Conservation (phyloP, 176 grass and related monocot genomes). For the Oryza brachyantha region DNA sequence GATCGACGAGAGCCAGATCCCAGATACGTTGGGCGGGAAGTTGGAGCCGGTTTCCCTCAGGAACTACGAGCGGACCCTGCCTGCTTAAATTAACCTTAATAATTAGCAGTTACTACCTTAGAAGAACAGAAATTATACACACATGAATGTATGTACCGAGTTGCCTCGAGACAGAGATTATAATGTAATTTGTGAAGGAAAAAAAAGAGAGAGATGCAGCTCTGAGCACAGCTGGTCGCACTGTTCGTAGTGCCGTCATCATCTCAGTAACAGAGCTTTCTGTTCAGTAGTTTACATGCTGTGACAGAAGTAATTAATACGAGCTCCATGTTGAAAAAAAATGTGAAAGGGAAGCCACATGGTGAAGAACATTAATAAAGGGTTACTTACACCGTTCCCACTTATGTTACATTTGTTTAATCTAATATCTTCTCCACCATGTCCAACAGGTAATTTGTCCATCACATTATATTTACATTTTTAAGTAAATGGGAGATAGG, state of each 20-base stretch:
- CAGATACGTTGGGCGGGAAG: slow-evolving; percentile 64
- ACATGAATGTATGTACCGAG: neutral
- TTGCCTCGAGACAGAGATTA: neutral
- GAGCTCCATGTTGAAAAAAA: neutral
- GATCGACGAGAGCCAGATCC: slow-evolving; percentile 71
- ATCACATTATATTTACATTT: no score
- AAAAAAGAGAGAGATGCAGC: no score
- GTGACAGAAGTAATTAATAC: neutral
- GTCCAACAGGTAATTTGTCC: no score
- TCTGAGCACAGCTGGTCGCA: neutral
- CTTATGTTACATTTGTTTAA: neutral
- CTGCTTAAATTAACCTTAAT: neutral
- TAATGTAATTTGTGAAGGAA: neutral
- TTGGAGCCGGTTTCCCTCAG: slow-evolving; percentile 42
- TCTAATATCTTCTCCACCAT: no score
- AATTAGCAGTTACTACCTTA: neutral
- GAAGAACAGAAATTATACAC: neutral
- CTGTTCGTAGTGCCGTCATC: neutral
- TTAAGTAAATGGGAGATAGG: no score
- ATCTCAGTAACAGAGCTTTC: neutral
- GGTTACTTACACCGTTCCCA: neutral
- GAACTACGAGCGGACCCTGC: slow-evolving; percentile 7
- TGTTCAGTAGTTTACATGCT: neutral
- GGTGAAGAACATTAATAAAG: neutral
- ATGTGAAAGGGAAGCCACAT: neutral